Percentiles rank a stretch among this genome's conserved stretches.
Evolutionary conservation across 139 green algal species (phyloP).

Genomic region (Bryopsis sp.): DNA sequence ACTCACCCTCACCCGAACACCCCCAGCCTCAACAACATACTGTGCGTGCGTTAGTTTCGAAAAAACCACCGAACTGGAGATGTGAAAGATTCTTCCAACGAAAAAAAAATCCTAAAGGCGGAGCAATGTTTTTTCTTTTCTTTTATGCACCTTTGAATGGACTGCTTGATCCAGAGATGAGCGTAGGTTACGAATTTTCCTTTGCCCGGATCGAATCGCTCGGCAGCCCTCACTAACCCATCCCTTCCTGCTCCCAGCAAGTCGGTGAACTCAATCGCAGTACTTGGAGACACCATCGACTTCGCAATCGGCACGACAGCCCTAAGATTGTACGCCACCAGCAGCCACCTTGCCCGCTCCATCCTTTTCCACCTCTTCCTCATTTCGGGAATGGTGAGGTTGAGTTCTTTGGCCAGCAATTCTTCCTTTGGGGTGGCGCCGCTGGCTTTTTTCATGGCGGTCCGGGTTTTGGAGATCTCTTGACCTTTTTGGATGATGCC

Average conservation of each 20-base stretch:
- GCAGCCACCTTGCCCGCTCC: conserved; percentile 16
- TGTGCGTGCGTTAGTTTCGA: no score
- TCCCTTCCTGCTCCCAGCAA: background rate
- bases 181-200: background rate
- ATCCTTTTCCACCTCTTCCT: background rate
- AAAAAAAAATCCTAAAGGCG: no score
- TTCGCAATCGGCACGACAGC: conserved; percentile 30
- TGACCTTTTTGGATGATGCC: background rate
- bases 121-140: no score
- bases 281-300: conserved; percentile 11
- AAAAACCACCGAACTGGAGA: no score
- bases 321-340: conserved; percentile 40
- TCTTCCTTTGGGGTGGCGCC: conserved; percentile 29
- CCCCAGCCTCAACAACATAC: no score
- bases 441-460: conserved; percentile 27
- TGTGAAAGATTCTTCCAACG: no score
- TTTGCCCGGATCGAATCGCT: conserved; percentile 7
- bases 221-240: background rate
- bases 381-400: conserved; percentile 1
- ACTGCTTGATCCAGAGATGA: background rate
- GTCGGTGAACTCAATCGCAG: conserved; percentile 11
- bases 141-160: background rate
- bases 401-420: conserved; percentile 45
- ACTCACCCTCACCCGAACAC: no score
- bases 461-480: conserved; percentile 28